Evolutionary conservation across 495 filamentous ascomycete genomes (phyloP).

Genomic region (Tuber aestivum): DNA sequence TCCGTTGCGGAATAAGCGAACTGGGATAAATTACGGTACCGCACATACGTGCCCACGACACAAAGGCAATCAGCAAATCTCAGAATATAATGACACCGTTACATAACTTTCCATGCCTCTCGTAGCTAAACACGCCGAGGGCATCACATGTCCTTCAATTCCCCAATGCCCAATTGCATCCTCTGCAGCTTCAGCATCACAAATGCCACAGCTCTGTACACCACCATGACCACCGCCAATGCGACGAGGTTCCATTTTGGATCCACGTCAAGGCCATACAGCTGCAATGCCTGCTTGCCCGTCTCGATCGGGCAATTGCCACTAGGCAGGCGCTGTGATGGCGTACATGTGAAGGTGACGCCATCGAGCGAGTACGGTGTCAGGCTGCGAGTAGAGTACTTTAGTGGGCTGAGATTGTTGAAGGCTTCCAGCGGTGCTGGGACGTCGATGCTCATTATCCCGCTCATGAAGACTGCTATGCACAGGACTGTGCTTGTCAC

Average conservation of each 20-base stretch:
- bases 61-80: not conserved
- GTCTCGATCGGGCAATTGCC: slow-evolving; percentile 57
- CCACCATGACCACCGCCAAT: slow-evolving; percentile 54
- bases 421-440: slow-evolving; percentile 59
- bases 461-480: slow-evolving; percentile 61
- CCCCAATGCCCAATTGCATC: slow-evolving; percentile 31
- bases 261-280: slow-evolving; percentile 59
- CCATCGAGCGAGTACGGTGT: slow-evolving; percentile 54
- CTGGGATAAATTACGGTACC: not conserved
- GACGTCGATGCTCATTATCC: slow-evolving; percentile 62
- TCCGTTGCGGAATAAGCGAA: not conserved
- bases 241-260: slow-evolving; percentile 55
- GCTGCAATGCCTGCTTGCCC: slow-evolving; percentile 57
- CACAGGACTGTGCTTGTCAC: slow-evolving; percentile 58
- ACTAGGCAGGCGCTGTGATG: slow-evolving; percentile 50
- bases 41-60: not conserved
- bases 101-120: not conserved
- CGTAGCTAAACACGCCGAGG: not conserved
- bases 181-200: slow-evolving; percentile 51
- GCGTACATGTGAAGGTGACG: slow-evolving; percentile 56
- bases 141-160: slow-evolving; percentile 8
- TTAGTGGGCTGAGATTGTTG: slow-evolving; percentile 65
- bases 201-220: slow-evolving; percentile 62
- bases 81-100: not conserved
- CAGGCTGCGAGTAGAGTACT: slow-evolving; percentile 60